Evolutionary conservation across 2,329 filamentous ascomycete genomes (phyloP), one percentile per base, ranked within the genome.

Genomic region (Sporothrix humicola): DNA sequence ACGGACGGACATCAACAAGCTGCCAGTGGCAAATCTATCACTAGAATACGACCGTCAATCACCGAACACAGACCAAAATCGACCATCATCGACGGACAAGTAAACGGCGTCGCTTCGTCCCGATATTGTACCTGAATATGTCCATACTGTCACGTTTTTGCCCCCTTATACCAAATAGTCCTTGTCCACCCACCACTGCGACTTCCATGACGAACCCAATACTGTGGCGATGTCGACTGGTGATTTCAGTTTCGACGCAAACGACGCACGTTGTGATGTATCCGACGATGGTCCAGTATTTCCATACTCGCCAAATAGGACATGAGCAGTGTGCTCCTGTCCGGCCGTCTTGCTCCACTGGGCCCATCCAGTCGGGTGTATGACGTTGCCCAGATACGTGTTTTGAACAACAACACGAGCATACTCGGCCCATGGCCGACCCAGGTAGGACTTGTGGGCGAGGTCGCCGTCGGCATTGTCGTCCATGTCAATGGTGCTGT

Each of bases 21-120:
- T 17, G 37, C 56, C 26, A 59, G 56, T 59, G 56, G 56, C 56
- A 4, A 59, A 37, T 26, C n/a, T 26, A 7, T 59, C 52, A 23
- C 9, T 26, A n/a, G 13, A 59, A 59, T 58, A 37, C 26, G 26
- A 59, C 56, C 13, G 26, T 50, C 48, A 13, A 50, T 17, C 48
- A 50, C 13, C 48, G 48, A 50, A 50, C 48, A 50, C 2, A 37
- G 31, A 2, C 31, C 3, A 23, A 2, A 23, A 59, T 59, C 15
- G n/a, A 59, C 56, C 13, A 59, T 42, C 56, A 59, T 15, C 56
- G n/a, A 26, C 26, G n/a, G n/a, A 17, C 56, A 17, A 17, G 10
- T 13, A 26, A 31, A 31, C n/a, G 56, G 56, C n/a, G 56, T 37
- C 56, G 56, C 56, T 42, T 59, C 26, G 26, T 59, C 56, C 56